Evolutionary conservation across 2,329 filamentous ascomycete species (phyloP).

Genomic region (Curvularia sp.): DNA sequence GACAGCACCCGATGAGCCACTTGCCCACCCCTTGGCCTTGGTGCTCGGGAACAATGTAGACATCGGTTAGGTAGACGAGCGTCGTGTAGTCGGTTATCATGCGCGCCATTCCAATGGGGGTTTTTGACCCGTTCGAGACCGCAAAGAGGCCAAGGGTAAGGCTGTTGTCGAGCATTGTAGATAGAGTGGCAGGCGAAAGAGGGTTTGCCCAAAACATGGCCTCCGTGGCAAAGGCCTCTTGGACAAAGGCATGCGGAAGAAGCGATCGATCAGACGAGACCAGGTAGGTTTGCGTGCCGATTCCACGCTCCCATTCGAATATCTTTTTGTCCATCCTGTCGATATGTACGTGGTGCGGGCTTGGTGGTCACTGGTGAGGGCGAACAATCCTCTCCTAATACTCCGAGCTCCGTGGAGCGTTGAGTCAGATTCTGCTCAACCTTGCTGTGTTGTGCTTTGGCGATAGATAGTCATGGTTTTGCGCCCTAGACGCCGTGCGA

Average conservation of each 20-base stretch:
- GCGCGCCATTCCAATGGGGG: slow-evolving; percentile 66
- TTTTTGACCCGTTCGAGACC: slow-evolving; percentile 21
- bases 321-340: slow-evolving; percentile 27
- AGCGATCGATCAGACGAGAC: slow-evolving; percentile 40
- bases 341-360: neutral
- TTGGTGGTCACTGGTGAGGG: neutral
- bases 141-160: slow-evolving; percentile 44
- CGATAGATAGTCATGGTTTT: neutral
- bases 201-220: slow-evolving; percentile 46
- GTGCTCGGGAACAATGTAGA: slow-evolving; percentile 68
- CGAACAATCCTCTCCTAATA: neutral
- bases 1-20: slow-evolving; percentile 69
- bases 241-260: slow-evolving; percentile 41
- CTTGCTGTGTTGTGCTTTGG: neutral
- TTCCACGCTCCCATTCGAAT: slow-evolving; percentile 36
- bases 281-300: slow-evolving; percentile 32
- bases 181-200: slow-evolving; percentile 25
- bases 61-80: slow-evolving; percentile 73
- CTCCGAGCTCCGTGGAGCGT: neutral
- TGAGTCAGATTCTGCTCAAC: slow-evolving; percentile 5
- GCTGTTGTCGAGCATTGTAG: slow-evolving; percentile 43
- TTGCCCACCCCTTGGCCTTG: slow-evolving; percentile 69
- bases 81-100: slow-evolving; percentile 74
- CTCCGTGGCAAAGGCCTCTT: slow-evolving; percentile 37
- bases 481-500: slow-evolving; percentile 10